phyloP scores from a whole-genome alignment of 352 stramenopile species.

The Phytophthora boehmeriae region DNA sequence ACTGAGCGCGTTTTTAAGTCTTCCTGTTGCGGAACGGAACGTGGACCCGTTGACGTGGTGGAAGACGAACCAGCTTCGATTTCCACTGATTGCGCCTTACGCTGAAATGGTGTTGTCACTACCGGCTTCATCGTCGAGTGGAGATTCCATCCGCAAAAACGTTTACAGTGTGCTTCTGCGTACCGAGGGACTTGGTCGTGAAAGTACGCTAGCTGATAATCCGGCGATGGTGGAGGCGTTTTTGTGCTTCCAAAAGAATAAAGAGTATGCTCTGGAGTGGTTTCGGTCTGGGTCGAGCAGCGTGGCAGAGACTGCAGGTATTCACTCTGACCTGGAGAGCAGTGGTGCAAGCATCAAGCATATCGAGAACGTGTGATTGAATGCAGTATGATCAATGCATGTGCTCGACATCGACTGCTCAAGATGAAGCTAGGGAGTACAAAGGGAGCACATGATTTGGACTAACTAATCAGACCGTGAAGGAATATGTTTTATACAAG shows the following conservation, averaged over 20 bases:
- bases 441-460: too few relatives aligned
- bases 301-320: slow-evolving; percentile 25
- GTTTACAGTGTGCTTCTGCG: slow-evolving; percentile 63
- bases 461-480: not conserved
- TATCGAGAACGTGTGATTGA: slow-evolving; percentile 67
- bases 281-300: slow-evolving; percentile 54
- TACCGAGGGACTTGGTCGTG: slow-evolving; percentile 48
- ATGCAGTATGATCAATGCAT: not conserved
- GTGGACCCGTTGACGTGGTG: slow-evolving; percentile 77
- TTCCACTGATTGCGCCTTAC: slow-evolving; percentile 77
- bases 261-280: slow-evolving; percentile 74
- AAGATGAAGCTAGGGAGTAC: not conserved
- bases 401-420: not conserved
- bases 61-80: slow-evolving; percentile 80
- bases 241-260: slow-evolving; percentile 86
- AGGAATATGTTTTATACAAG: not conserved
- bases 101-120: slow-evolving; percentile 79
- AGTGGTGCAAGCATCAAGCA: slow-evolving; percentile 63
- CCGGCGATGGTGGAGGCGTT: slow-evolving; percentile 71
- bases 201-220: slow-evolving; percentile 51
- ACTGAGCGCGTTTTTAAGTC: slow-evolving; percentile 70
- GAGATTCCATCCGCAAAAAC: slow-evolving; percentile 53
- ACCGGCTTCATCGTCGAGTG: slow-evolving; percentile 65
- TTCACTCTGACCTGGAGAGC: slow-evolving; percentile 42
- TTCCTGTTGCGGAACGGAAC: slow-evolving; percentile 77